Evolutionary conservation across 169 alveolate species (phyloP), one percentile per base, ranked within the genome.

Genomic region (Sarcocystis neurona): DNA sequence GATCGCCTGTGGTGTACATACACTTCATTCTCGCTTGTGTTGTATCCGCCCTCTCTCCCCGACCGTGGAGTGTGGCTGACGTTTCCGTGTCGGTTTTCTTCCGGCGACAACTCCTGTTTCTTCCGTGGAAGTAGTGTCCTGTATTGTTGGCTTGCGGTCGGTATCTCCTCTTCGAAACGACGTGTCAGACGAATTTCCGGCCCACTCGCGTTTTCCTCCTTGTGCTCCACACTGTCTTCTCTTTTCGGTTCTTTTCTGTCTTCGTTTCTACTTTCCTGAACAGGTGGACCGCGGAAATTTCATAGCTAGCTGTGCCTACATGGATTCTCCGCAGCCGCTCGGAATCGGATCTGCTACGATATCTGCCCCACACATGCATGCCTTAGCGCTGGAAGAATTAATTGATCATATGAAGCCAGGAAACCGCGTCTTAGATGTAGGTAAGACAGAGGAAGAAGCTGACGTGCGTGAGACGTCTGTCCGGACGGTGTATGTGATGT

Each of bases 331-430:
- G 6, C 93, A 89, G 89, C 77, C 90, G 23, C 63, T 89, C 30
- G 89, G 89, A 27, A 32, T 46, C n/a, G 43, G 63, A 32, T 53
- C 90, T 60, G 97, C 95, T 5, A 95, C 97, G 8, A 96, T 96
- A 23, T 95, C 97, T 23, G 98, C 97, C 23, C 98, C 98, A 41
- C 97, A 95, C 92, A 95, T 96, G 97, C 97, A 96, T 75, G 97
- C 97, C 8, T 87, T 85, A 66, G 97, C 97, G 32, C 89, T 95
- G 56, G 96, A 89, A 77, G 84, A 84, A 27, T 66, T 90, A n/a
- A 60, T 58, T 15, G 90, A 80, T 20, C 79, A 82, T 20, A 90
- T 93, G 1, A 87, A 53, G 27, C 93, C 95, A 37, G 94, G 91
- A 2, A 89, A 89, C 20, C 85, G 92, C 53, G 97, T 91, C 18